Base-by-base conservation (phyloP, 148 eudicot species). In the Diospyros kaki region DNA sequence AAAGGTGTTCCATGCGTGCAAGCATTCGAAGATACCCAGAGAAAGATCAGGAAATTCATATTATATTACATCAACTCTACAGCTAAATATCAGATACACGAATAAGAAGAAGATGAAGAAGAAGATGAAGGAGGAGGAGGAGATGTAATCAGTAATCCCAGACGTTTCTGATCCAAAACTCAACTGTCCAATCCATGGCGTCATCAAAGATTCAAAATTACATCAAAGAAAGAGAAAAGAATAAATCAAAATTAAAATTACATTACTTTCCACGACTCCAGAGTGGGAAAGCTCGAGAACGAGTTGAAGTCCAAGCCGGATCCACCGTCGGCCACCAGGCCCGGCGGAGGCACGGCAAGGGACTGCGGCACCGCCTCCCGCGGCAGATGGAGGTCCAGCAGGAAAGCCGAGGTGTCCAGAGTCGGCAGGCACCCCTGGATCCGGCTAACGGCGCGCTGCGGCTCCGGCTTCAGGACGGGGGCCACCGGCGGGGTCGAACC, bases 331-430 rank as follows among this genome's bases (percentile, higher is more conserved):
- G 64, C 78, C 60, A 66, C 78, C 78, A 61, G 72, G 44, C 44
- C 46, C 42, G 76, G 6, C 79, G 56, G 53, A 9, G 56, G 39
- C n/a, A 73, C 53, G 50, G 65, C 40, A 64, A 67, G 54, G 18
- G 48, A 11, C 69, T 75, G 68, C 46, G 51, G 65, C 8, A 39
- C 17, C 12, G 4, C 73, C 56, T 15, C 58, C 15, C 54, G 58
- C 1, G 2, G 5, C 3, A 80, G 80, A 3, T 83, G 76, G 53
- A 68, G 80, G 38, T 87, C 91, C 58, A 94, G 85, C 13, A 93
- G 75, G 65, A 81, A 88, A 13, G 90, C 85, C 1, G 98, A 90
- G 18, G 98, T 90, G 75, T 94, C 98, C 7, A 93, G 85, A 13
- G 92, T 93, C 2, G 93, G 94, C 73, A 91, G 52, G 52, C 79